Percentiles rank a stretch among this genome's conserved stretches.
phyloP scores from a whole-genome alignment of 2,329 filamentous ascomycete genomes.

The Tolypocladium ovalisporum region DNA sequence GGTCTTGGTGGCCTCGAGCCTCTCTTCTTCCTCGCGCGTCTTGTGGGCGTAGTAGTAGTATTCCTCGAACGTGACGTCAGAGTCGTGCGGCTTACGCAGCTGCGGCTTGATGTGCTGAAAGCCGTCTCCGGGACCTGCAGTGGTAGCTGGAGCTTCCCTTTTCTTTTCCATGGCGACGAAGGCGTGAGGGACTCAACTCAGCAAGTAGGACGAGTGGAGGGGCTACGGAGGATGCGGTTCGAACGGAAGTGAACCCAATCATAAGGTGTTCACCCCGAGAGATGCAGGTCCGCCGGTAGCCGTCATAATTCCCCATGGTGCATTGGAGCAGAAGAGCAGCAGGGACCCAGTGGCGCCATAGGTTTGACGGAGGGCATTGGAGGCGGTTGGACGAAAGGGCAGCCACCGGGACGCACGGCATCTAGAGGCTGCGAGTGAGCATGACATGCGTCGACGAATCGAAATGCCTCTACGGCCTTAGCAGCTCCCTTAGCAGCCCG shows the following conservation, averaged over 20 bases:
- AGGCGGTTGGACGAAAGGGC: neutral
- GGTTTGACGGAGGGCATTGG: neutral
- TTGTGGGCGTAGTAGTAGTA: slow-evolving; percentile 14
- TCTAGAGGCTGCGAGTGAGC: neutral
- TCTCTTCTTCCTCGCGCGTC: slow-evolving; percentile 11
- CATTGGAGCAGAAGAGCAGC: neutral
- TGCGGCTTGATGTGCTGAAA: slow-evolving; percentile 3
- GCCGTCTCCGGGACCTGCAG: neutral
- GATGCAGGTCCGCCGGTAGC: neutral
- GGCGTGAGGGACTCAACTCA: neutral
- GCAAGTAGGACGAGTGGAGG: neutral
- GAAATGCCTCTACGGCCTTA: neutral
- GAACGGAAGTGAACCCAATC: neutral
- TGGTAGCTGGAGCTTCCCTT: neutral
- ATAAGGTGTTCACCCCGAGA: neutral
- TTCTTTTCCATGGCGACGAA: neutral
- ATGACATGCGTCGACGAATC: neutral
- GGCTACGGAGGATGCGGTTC: neutral
- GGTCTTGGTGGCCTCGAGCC: slow-evolving; percentile 1
- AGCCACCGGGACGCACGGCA: neutral
- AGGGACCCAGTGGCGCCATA: neutral
- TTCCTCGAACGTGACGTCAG: slow-evolving; percentile 13
- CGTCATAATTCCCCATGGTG: neutral
- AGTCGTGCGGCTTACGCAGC: slow-evolving; percentile 9
- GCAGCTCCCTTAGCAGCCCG: neutral